Evolutionary conservation across 257 asterid genomes (phyloP).

Genomic region (Fraxinus quadrangulata): DNA sequence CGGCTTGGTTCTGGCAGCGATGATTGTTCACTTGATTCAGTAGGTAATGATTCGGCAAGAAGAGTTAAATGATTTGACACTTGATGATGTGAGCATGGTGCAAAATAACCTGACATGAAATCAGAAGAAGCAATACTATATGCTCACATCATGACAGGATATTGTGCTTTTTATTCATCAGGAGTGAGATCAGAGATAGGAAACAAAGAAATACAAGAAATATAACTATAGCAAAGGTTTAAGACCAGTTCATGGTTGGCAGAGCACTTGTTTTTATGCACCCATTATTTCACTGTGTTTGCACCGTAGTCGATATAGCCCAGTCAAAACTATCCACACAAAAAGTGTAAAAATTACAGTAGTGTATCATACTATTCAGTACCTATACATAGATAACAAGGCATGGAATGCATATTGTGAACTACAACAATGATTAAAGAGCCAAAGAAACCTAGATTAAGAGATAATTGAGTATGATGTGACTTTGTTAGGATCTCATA

Average conservation of each 20-base stretch:
- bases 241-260: not conserved
- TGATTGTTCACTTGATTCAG: conserved; percentile 50
- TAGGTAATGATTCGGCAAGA: conserved; percentile 78
- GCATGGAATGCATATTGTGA: not conserved
- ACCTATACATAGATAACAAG: not conserved
- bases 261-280: not conserved
- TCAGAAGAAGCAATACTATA: conserved; percentile 19
- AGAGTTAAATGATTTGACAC: conserved; percentile 80
- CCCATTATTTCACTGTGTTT: not conserved
- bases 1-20: conserved; percentile 31
- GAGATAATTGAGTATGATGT: no score
- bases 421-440: not conserved
- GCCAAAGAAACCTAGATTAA: not conserved
- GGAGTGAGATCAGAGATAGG: conserved; percentile 1
- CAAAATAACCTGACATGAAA: conserved; percentile 68
- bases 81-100: conserved; percentile 79
- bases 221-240: not conserved
- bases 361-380: not conserved
- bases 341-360: not conserved
- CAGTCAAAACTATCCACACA: not conserved
- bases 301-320: not conserved
- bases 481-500: no score
- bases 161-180: conserved; percentile 2
- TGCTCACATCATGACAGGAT: conserved; percentile 9
- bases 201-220: conserved; percentile 2